phyloP scores from a whole-genome alignment of 2,329 filamentous ascomycete genomes.

The Endoconidiophora laricicola region DNA sequence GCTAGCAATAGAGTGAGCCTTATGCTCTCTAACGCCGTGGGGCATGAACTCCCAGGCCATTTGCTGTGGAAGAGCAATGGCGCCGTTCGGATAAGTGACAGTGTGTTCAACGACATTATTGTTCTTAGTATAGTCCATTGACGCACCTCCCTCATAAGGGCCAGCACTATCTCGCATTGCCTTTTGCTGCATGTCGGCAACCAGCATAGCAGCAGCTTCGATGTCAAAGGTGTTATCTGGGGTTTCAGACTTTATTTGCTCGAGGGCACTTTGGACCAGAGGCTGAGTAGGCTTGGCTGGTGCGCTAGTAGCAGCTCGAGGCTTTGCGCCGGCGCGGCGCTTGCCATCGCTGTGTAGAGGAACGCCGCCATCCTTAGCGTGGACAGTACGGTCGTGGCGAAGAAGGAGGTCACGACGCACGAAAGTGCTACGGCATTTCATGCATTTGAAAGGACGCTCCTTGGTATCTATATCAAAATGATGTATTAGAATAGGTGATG shows the following conservation, averaged over 20 bases:
- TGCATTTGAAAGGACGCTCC: conserved; percentile 95
- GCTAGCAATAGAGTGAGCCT: conserved; percentile 57
- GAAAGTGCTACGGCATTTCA: conserved; percentile 96
- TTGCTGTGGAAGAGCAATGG: conserved; percentile 65
- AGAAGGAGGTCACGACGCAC: conserved; percentile 92
- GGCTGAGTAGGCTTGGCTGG: conserved; percentile 64
- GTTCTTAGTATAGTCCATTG: conserved; percentile 53
- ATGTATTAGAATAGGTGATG: conserved; percentile 12
- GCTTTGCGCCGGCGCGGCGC: conserved; percentile 57
- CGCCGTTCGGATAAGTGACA: conserved; percentile 59
- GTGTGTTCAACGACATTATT: conserved; percentile 60
- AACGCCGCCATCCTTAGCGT: conserved; percentile 91
- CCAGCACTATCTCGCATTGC: conserved; percentile 44
- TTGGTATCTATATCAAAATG: conserved; percentile 59
- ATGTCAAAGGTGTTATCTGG: conserved; percentile 78
- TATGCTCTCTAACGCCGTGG: conserved; percentile 46
- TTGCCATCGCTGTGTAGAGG: conserved; percentile 91
- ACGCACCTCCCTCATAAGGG: conserved; percentile 38
- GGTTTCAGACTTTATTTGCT: conserved; percentile 72
- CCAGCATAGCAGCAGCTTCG: conserved; percentile 94
- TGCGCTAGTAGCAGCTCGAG: conserved; percentile 37
- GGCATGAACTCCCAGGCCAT: conserved; percentile 69
- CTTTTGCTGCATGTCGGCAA: conserved; percentile 96
- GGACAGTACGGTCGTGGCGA: conserved; percentile 93
- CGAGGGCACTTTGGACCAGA: conserved; percentile 70